Base-by-base conservation (phyloP, 306 rosid species). In the Myrica gale region DNA sequence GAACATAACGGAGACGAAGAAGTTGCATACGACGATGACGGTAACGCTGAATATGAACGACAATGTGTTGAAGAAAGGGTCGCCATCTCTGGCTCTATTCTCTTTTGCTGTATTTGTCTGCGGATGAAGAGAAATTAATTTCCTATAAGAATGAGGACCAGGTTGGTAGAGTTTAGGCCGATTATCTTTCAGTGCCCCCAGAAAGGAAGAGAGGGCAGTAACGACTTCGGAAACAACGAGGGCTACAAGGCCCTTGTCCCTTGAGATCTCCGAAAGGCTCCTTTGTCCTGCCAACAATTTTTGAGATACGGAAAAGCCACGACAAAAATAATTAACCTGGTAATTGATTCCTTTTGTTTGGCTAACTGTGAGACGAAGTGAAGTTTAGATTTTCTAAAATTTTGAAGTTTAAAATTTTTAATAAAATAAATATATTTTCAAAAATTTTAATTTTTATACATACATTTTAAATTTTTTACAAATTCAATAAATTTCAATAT, bases 201-300 rank as follows among this genome's bases (percentile, higher is more conserved):
- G 65, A 48, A 13, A 52, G 53, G 13, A 60, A 46, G 70, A 32
- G 41, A 41, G 39, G 60, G 3, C 50, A 48, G 53, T 43, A 43
- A 37, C 3, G n/a, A 39, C 87, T 76, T 84, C 41, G 91, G 85
- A 82, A 72, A 74, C 71, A 82, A 78, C 94, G 87, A 89, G 84
- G 82, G 76, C 17, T 65, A 43, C 12, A 79, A 42, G 83, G 44
- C 96, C 88, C 76, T 92, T 89, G 83, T 39, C 96, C 88, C 76
- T 92, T 89, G 92, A 86, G 91, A 90, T 89, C 96, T 89, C 91
- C 96, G 92, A 90, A 90, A 73, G 87, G 92, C 32, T 80, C 87
- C 69, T 77, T 83, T 83, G 77, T 82, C 54, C 61, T 76, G 58
- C 77, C 7, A 4, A 5, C 63, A 2, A 7, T 2, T 19, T 21